These are phyloP conservation scores for Ophiostoma piceae DNA, from an alignment of 2,329 filamentous ascomycete species.

Conservation along the genomic window DNA sequence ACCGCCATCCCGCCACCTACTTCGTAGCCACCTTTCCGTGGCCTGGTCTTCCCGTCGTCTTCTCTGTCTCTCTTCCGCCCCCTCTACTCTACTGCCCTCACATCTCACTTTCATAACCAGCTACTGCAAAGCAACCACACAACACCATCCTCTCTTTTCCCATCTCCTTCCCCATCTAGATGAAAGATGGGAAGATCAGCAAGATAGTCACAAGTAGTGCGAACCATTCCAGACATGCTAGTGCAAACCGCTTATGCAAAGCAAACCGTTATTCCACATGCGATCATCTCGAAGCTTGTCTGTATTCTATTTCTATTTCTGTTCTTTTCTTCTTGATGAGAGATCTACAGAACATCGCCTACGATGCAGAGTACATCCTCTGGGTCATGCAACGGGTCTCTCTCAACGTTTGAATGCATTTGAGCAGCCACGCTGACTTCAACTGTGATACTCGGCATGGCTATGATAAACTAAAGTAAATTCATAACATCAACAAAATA, in stretches of 20 bases:
- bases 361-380: too few species aligned
- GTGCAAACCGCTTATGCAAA: background rate
- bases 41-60: background rate
- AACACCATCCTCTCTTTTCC: too few species aligned
- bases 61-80: background rate
- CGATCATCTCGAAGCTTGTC: background rate
- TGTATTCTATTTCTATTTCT: background rate
- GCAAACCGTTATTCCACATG: background rate
- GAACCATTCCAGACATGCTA: background rate
- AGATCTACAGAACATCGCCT: background rate
- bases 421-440: too few species aligned
- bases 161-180: too few species aligned
- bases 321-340: background rate
- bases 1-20: background rate
- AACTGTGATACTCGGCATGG: too few species aligned
- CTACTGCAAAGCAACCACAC: too few species aligned
- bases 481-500: background rate
- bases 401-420: too few species aligned
- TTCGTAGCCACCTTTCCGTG: too few species aligned
- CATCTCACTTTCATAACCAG: too few species aligned
- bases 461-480: too few species aligned
- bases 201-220: background rate
- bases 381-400: too few species aligned
- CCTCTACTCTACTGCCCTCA: too few species aligned
- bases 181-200: background rate